Conservation (phyloP, 2,329 filamentous ascomycete species). For the Colletotrichum chlorophyti region DNA sequence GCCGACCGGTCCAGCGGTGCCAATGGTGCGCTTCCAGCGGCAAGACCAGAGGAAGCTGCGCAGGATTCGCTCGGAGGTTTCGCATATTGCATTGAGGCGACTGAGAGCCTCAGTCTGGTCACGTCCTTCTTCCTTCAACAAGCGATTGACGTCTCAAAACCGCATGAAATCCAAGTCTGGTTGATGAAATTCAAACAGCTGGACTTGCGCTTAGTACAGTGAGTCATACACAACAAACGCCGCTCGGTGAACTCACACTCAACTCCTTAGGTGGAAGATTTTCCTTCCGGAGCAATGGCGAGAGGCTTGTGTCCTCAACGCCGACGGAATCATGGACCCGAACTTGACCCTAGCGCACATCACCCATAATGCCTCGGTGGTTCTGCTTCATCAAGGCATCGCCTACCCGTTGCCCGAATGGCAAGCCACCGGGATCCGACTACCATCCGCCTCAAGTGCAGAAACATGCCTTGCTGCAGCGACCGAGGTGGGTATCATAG, state of each 20-base stretch:
- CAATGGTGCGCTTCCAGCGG: constrained; percentile 28
- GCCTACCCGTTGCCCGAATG: constrained; percentile 43
- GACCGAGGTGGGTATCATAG: constrained; percentile 45
- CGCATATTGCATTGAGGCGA: constrained; percentile 53
- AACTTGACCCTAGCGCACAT: constrained; percentile 51
- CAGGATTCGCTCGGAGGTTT: constrained; percentile 44
- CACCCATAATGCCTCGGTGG: constrained; percentile 49
- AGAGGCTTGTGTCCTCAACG: constrained; percentile 46
- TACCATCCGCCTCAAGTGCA: constrained; percentile 45
- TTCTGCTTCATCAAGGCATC: constrained; percentile 48
- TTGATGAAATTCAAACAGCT: constrained; percentile 52
- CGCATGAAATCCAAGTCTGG: constrained; percentile 47
- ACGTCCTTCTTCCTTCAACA: constrained; percentile 51
- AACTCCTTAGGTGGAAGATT: constrained; percentile 47
- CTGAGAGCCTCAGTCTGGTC: constrained; percentile 49
- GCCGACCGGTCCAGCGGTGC: constrained; percentile 37
- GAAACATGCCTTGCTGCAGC: constrained; percentile 48
- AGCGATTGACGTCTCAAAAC: constrained; percentile 42
- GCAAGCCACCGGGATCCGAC: constrained; percentile 36
- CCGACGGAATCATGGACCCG: constrained; percentile 48
- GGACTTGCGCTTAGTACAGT: constrained; percentile 49
- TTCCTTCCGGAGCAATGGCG: constrained; percentile 51
- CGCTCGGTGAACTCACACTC: neutral
- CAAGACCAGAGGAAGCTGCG: constrained; percentile 32
- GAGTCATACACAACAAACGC: constrained; percentile 23